Evolutionary conservation across 2,329 filamentous ascomycete species (phyloP).

Genomic region (Juglanconis oblonga): DNA sequence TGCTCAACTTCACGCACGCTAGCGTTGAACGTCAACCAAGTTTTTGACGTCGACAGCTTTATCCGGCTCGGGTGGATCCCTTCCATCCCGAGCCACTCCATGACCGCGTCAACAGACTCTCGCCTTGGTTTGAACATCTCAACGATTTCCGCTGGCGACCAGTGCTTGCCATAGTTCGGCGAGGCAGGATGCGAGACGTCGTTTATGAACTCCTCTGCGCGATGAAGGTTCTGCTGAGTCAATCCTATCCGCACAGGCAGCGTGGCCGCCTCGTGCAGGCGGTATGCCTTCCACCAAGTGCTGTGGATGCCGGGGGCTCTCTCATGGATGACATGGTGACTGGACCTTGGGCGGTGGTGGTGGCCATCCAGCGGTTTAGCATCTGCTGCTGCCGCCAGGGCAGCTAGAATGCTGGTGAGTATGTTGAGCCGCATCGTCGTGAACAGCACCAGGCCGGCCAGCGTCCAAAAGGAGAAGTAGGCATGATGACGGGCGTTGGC

Average conservation of each 20-base stretch:
- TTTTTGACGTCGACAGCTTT: slow-evolving; percentile 46
- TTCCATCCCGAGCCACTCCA: slow-evolving; percentile 49
- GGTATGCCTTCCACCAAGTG: slow-evolving; percentile 24
- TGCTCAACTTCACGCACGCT: slow-evolving; percentile 51
- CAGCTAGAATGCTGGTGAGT: slow-evolving; percentile 24
- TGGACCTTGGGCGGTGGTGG: not conserved
- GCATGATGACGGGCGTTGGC: not conserved
- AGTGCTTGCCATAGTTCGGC: slow-evolving; percentile 44
- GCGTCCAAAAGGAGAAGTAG: not conserved
- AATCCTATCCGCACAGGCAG: slow-evolving; percentile 42
- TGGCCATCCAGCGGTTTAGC: slow-evolving; percentile 20
- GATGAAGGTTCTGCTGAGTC: slow-evolving; percentile 43
- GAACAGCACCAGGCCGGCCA: slow-evolving; percentile 10
- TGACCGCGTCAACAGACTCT: slow-evolving; percentile 47
- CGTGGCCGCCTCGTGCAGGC: slow-evolving; percentile 22
- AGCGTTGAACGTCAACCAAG: slow-evolving; percentile 54
- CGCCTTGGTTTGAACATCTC: slow-evolving; percentile 40
- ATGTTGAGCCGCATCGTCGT: slow-evolving; percentile 24
- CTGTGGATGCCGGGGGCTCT: slow-evolving; percentile 23
- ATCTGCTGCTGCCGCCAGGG: slow-evolving; percentile 28
- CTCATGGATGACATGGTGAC: slow-evolving; percentile 31
- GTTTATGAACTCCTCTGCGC: slow-evolving; percentile 40
- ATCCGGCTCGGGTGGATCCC: slow-evolving; percentile 49
- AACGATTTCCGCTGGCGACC: slow-evolving; percentile 39
- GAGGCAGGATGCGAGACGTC: slow-evolving; percentile 43